A percentile compares a stretch with the other conserved stretches of the same genome.
These are phyloP conservation scores for Huntiella abstrusa DNA, from an alignment of 2,329 filamentous ascomycete species.

Conservation along the genomic window DNA sequence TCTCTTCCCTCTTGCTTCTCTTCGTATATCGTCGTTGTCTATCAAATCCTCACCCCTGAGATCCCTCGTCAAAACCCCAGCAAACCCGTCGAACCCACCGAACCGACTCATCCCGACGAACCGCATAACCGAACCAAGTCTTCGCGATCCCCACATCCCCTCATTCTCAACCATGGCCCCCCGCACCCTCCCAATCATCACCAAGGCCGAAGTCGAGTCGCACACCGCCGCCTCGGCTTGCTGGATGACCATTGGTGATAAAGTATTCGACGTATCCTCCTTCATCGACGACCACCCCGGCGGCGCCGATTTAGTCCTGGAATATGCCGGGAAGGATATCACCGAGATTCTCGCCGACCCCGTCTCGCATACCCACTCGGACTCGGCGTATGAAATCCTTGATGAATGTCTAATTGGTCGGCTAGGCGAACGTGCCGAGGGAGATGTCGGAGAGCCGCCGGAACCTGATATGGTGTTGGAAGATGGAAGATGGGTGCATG, in stretches of 20 bases:
- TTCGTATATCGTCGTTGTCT: too few relatives aligned
- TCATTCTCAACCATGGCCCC: constrained; percentile 34
- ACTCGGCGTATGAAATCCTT: constrained; percentile 52
- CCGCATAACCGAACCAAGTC: not conserved
- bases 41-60: too few relatives aligned
- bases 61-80: too few relatives aligned
- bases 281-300: constrained; percentile 86
- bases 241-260: constrained; percentile 77
- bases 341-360: constrained; percentile 36
- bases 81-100: too few relatives aligned
- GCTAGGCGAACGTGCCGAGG: constrained; percentile 14
- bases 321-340: constrained; percentile 53
- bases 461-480: constrained; percentile 16
- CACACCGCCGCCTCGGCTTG: constrained; percentile 70
- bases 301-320: constrained; percentile 69
- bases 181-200: constrained; percentile 60
- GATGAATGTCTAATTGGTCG: constrained; percentile 12
- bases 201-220: constrained; percentile 57
- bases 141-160: constrained; percentile 2
- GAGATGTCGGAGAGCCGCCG: constrained; percentile 16
- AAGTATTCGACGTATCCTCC: constrained; percentile 87
- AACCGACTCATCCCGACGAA: too few relatives aligned
- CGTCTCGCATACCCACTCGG: constrained; percentile 55
- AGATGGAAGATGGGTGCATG: constrained; percentile 23
- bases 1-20: too few relatives aligned